These are phyloP conservation scores for Phaeosphaeriaceae sp. DNA, from an alignment of 2,329 filamentous ascomycete species.

Conservation along the genomic window DNA sequence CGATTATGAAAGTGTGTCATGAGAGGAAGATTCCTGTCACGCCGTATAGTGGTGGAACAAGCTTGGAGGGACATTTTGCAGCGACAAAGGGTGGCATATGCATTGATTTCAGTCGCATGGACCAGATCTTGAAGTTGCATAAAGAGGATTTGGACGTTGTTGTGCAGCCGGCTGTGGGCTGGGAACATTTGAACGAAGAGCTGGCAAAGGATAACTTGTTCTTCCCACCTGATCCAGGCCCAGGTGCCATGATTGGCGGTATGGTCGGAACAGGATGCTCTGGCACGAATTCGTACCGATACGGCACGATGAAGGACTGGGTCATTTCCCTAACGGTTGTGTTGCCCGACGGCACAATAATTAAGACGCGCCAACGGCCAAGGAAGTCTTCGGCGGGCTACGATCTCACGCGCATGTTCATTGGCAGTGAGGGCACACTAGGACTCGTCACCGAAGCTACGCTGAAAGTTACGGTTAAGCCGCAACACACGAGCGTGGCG, in stretches of 20 bases:
- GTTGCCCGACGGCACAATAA: slow-evolving; percentile 85
- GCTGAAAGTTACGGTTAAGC: slow-evolving; percentile 83
- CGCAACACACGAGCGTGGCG: slow-evolving; percentile 80
- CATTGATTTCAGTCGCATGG: slow-evolving; percentile 86
- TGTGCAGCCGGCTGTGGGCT: slow-evolving; percentile 74
- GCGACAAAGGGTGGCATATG: slow-evolving; percentile 83
- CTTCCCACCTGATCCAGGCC: slow-evolving; percentile 90
- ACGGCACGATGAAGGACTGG: slow-evolving; percentile 96
- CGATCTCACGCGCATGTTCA: slow-evolving; percentile 86
- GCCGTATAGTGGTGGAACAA: slow-evolving; percentile 86
- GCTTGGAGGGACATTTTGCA: slow-evolving; percentile 86
- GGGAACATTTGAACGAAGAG: slow-evolving; percentile 84
- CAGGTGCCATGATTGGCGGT: slow-evolving; percentile 90
- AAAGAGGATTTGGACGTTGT: slow-evolving; percentile 69
- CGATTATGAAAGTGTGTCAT: slow-evolving; percentile 89
- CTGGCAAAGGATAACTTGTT: slow-evolving; percentile 77
- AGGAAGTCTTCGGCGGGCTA: slow-evolving; percentile 92
- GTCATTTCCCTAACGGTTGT: slow-evolving; percentile 87
- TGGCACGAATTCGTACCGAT: slow-evolving; percentile 89
- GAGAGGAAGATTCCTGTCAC: slow-evolving; percentile 81
- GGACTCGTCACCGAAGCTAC: slow-evolving; percentile 91
- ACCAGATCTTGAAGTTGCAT: slow-evolving; percentile 78
- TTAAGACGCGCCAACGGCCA: slow-evolving; percentile 87
- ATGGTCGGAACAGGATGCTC: slow-evolving; percentile 81
- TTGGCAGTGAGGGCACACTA: slow-evolving; percentile 90